Conservation (phyloP, 768 basidiomycete genomes). For the Mycena capillaripes region DNA sequence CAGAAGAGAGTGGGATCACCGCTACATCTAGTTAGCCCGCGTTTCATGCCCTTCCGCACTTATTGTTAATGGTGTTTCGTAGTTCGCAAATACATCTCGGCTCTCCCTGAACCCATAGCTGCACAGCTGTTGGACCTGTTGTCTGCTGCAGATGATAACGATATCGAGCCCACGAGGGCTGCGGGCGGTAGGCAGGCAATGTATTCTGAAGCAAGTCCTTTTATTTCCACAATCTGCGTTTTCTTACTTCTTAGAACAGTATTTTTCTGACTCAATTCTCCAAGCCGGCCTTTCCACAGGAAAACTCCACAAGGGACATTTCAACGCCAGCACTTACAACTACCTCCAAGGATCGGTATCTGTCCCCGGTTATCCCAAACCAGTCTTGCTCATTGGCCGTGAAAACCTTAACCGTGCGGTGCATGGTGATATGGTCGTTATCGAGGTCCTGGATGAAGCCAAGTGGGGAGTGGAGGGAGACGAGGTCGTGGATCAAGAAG, state of each 20-base stretch:
- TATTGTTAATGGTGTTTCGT: slow-evolving; percentile 19
- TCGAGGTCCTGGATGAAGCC: slow-evolving; percentile 87
- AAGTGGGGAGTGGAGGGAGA: slow-evolving; percentile 96
- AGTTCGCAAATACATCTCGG: slow-evolving; percentile 89
- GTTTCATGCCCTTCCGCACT: not conserved
- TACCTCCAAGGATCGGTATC: slow-evolving; percentile 91
- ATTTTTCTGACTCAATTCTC: slow-evolving; percentile 79
- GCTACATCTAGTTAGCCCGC: slow-evolving; percentile 69
- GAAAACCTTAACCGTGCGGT: slow-evolving; percentile 97
- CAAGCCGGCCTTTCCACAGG: slow-evolving; percentile 89
- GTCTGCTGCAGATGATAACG: slow-evolving; percentile 74
- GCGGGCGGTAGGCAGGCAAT: slow-evolving; percentile 67
- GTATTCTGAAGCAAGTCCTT: slow-evolving; percentile 77
- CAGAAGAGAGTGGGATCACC: slow-evolving; percentile 72
- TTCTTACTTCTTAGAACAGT: slow-evolving; percentile 60
- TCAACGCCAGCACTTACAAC: slow-evolving; percentile 96
- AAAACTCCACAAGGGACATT: slow-evolving; percentile 91
- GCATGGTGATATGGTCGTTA: slow-evolving; percentile 92
- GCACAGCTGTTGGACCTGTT: slow-evolving; percentile 85
- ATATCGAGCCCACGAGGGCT: slow-evolving; percentile 74
- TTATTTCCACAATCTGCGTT: not conserved
- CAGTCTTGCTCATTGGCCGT: slow-evolving; percentile 87
- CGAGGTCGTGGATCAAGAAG: slow-evolving; percentile 94
- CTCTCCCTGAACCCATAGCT: slow-evolving; percentile 65
- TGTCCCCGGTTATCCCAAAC: slow-evolving; percentile 79